Base-by-base conservation (phyloP, 495 filamentous ascomycete genomes). In the Rostrohypoxylon terebratum region DNA sequence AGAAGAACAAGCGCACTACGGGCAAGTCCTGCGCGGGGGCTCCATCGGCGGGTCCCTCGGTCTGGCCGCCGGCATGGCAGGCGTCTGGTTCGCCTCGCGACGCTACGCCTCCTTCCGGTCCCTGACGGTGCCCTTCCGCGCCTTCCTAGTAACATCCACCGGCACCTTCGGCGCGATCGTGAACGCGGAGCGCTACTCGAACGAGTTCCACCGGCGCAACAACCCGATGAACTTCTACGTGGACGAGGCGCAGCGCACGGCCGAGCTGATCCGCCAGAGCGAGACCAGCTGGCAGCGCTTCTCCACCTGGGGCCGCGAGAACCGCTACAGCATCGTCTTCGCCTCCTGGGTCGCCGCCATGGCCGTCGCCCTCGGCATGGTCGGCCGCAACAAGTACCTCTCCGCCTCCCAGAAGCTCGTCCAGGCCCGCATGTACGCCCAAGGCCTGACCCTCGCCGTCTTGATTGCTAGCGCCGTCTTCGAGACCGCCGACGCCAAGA, bases 371-470 rank as follows among this genome's bases (percentile, higher is more conserved):
- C 85, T 97, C 28, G 90, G 83, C 44, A 74, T 97, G 9, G 95
- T 98, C 45, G 87, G 90, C 59, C 86, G 93, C 67, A 94, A 93
- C 81, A 88, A 87, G 54, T 94, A 92, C 80, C 81, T 98, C 6
- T 88, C 85, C 18, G 88, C 86, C 0, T 79, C 85, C 72, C 96
- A 99, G 87, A 99, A 99, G 85, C 84, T 99, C 25, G 96, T 99
- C 18, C 96, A 99, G 86, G 96, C 96, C 9, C 90, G 96, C 85
- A 91, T 99, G 68, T 98, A 98, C 82, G 96, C 96, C n/a, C 96
- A 99, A 83, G 94, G 94, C 14, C 82, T 97, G 75, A 98, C 96
- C 54, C 82, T 99, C 16, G 92, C 92, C 76, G 93, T 98, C 59
- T 82, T 99, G 66, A 84, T 97, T 74, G 93, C 93, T 33, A 92